These are phyloP conservation scores for Delphinella strobiligena DNA, from an alignment of 2,329 filamentous ascomycete species.

Conservation along the genomic window DNA sequence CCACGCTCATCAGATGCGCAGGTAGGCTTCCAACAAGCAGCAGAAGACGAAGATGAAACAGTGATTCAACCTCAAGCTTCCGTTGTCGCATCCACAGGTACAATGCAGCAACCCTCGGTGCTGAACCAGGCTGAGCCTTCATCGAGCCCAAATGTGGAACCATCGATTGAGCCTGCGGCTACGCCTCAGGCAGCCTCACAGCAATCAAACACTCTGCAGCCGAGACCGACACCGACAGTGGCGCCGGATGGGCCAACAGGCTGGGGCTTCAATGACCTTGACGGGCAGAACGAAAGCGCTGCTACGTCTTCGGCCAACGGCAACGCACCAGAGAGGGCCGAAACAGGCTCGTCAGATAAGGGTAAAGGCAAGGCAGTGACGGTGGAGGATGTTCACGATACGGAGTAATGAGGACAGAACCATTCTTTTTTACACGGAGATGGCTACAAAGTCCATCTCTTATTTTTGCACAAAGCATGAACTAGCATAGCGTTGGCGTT, in stretches of 20 bases:
- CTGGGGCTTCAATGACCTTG: slow-evolving; percentile 12
- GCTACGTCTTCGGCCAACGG: too few species aligned
- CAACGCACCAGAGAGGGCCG: too few species aligned
- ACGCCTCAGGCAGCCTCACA: too few species aligned
- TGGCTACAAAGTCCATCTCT: too few species aligned
- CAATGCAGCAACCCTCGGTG: slow-evolving; percentile 1
- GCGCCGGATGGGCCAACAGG: too few species aligned
- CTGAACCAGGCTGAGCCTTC: slow-evolving; percentile 2
- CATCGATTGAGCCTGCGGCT: too few species aligned
- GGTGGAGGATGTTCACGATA: slow-evolving; percentile 26
- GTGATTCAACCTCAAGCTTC: not conserved
- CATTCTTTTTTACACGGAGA: too few species aligned
- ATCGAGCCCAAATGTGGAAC: slow-evolving; percentile 3
- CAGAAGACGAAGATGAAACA: too few species aligned
- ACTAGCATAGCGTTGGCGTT: slow-evolving; percentile 5
- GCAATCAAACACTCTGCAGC: too few species aligned
- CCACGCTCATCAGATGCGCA: too few species aligned
- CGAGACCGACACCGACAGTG: too few species aligned
- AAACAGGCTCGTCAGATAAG: slow-evolving; percentile 10
- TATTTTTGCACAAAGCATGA: not conserved
- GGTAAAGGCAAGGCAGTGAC: slow-evolving; percentile 27
- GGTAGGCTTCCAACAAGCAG: too few species aligned
- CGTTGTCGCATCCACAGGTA: not conserved
- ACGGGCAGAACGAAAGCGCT: not conserved
- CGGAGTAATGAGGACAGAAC: slow-evolving; percentile 12